Evolutionary conservation across 148 eudicot genomes (phyloP), one percentile per base, ranked within the genome.

Genomic region (Fagopyrum esculentum): DNA sequence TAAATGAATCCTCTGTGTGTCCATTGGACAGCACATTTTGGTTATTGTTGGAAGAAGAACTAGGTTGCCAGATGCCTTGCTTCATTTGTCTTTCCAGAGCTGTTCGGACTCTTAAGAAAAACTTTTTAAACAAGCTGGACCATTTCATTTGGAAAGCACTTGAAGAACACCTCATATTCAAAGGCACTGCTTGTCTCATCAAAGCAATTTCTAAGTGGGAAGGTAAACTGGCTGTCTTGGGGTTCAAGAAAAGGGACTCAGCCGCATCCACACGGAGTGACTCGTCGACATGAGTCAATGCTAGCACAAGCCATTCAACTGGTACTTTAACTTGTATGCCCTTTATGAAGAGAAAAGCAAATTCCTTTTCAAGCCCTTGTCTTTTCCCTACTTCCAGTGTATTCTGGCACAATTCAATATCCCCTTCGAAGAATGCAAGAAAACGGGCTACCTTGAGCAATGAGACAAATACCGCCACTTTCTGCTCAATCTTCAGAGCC

Each of bases 91-190:
- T 87, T 80, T 95, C 99, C 77, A 95, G 79, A 64, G 96, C 86
- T n/a, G 94, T 92, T 76, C 91, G 87, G 73, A 92, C 97, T 44
- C 99, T 89, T 51, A 91, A 85, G 84, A 95, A 90, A 82, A 95
- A 90, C 82, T 95, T 95, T 80, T 89, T 86, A 80, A 95, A 95
- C 76, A 95, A 83, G 86, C 96, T 92, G 71, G 83, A 86, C 93
- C 97, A 95, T 80, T 95, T 95, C 99, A 95, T 95, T 78, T 89
- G 96, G 77, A 95, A 95, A 78, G 94, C 97, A 71, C 96, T 95
- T 68, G 99, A 92, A 84, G 87, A 84, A 82, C 97, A 92, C 81
- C 99, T 89, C 97, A 95, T 92, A 72, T 95, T 95, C 83, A 95
- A 78, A 4, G 97, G 99, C 63, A 95, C 87, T 51, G 99, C 84